Base-by-base conservation (phyloP, 2,329 filamentous ascomycete species). In the Monosporascus sp. region DNA sequence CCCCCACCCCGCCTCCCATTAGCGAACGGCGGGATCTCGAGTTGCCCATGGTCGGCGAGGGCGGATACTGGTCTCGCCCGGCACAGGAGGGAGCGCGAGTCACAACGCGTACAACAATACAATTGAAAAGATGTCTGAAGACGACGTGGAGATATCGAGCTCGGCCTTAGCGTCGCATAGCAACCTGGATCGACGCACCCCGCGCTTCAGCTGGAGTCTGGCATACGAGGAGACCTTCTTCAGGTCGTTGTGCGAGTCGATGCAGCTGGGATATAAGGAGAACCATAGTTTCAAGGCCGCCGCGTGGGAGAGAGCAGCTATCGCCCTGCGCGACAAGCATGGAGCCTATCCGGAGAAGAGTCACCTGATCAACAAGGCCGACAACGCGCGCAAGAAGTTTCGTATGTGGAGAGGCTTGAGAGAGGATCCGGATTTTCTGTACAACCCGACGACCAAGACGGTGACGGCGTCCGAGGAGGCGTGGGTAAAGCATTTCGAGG, bases 291-390 rank as follows among this genome's bases (percentile, higher is more conserved):
- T 84, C 73, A 84, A 84, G 68, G 73, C 77, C 19, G 80, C 82
- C 62, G 81, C 80, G 2, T 84, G 81, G 81, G 78, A 83, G 53
- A 78, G 79, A 58, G 81, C 81, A 46, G 75, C 77, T 52, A 70
- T 74, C 47, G 79, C 78, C 35, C 68, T 84, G 52, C 75, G 78
- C 68, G 77, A 80, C 31, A 75, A 74, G 51, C 81, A 84, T 61
- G 72, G 73, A 62, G 79, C 80, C 46, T 81, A 75, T 57, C 79
- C 80, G n/a, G 76, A 80, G 56, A 84, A 84, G 69, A 78, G 75
- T 60, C 81, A 84, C 52, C 76, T 84, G 37, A 82, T 84, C 67
- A 84, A 84, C 71, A 84, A 84, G 70, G 81, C 79, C 58, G 81
- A 84, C 68, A 84, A 84, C 66, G 81, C 81, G 55, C 75, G 81